A percentile compares a stretch with the other conserved stretches of the same genome.
These are phyloP conservation scores for Termitomyces eurrhizus DNA, from an alignment of 768 basidiomycete species.

Conservation along the genomic window DNA sequence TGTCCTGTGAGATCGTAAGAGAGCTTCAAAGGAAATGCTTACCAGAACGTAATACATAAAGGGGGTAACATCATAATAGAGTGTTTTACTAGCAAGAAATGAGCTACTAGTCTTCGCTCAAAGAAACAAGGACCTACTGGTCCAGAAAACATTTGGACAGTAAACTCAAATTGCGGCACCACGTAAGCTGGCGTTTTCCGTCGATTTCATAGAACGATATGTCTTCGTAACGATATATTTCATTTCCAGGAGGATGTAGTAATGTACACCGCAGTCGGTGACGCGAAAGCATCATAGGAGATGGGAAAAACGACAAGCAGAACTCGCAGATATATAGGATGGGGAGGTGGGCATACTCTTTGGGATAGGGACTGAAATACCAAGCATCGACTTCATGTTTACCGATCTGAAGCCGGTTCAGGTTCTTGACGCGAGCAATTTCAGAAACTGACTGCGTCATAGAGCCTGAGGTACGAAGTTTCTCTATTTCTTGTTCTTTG, in stretches of 20 bases:
- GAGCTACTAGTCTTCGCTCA: constrained; percentile 17
- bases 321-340: constrained; percentile 98
- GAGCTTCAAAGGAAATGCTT: constrained; percentile 15
- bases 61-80: constrained; percentile 99
- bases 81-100: constrained; percentile 69
- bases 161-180: constrained; percentile 95
- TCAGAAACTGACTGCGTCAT: constrained; percentile 99
- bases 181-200: constrained; percentile 91
- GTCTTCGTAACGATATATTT: constrained; percentile 97
- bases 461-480: constrained; percentile 93
- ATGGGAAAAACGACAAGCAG: constrained; percentile 91
- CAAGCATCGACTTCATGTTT: constrained; percentile 98
- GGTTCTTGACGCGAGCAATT: constrained; percentile 96
- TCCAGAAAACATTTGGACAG: constrained; percentile 98
- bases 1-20: constrained; percentile 9
- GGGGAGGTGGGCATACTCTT: constrained; percentile 95
- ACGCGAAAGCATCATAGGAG: constrained; percentile 84
- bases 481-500: constrained; percentile 99
- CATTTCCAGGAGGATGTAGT: constrained; percentile 95
- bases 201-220: constrained; percentile 99
- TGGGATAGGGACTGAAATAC: constrained; percentile 99
- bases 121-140: constrained; percentile 58
- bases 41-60: constrained; percentile 99
- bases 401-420: constrained; percentile 95
- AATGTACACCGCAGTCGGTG: constrained; percentile 91